These are phyloP conservation scores for Leccinum subtestaceum DNA, from an alignment of 768 basidiomycete species.

Conservation along the genomic window DNA sequence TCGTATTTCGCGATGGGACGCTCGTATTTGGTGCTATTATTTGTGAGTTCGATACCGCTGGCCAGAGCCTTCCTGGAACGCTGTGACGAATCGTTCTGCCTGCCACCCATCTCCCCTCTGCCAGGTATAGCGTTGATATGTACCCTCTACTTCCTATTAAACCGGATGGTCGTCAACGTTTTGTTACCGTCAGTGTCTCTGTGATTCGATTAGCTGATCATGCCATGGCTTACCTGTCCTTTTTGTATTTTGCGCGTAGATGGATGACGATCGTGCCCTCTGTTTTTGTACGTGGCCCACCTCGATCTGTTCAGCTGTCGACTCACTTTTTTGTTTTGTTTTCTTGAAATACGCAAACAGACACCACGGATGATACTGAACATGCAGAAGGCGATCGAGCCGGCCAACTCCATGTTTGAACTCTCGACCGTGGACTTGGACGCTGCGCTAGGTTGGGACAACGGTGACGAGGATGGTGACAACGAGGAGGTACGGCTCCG, in stretches of 20 bases:
- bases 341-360: not conserved
- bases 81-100: not conserved
- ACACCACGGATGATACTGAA: constrained; percentile 23
- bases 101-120: not conserved
- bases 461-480: too few species aligned
- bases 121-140: constrained; percentile 1
- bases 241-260: not conserved
- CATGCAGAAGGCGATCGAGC: constrained; percentile 12
- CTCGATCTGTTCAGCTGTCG: not conserved
- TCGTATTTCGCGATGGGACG: constrained; percentile 18
- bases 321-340: not conserved
- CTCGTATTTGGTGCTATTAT: constrained; percentile 6
- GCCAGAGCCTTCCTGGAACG: not conserved
- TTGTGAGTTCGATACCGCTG: constrained; percentile 11
- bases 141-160: not conserved
- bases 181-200: constrained; percentile 16
- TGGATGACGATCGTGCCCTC: constrained; percentile 5
- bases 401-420: not conserved
- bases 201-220: not conserved
- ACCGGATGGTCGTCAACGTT: constrained; percentile 11
- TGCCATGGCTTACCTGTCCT: not conserved
- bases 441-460: not conserved
- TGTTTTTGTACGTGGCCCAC: constrained; percentile 5
- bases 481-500: too few species aligned
- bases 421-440: not conserved